Percentiles rank a stretch among this genome's conserved stretches.
Evolutionary conservation across 2,329 filamentous ascomycete genomes (phyloP).

Genomic region (Epichloe brachyelytri): DNA sequence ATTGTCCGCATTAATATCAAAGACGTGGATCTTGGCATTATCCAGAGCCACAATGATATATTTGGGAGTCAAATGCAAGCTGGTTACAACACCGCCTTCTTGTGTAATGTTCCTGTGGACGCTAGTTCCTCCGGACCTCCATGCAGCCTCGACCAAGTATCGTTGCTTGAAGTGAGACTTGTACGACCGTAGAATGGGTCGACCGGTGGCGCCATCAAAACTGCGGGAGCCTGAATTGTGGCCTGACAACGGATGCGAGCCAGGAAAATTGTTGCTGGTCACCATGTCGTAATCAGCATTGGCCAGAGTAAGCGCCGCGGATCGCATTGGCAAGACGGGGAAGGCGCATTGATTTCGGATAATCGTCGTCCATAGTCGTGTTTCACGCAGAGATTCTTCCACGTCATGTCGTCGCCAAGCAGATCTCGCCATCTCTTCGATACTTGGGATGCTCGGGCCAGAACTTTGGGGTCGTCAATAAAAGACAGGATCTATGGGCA

Average conservation of each 20-base stretch:
- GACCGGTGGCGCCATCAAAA: slow-evolving; percentile 36
- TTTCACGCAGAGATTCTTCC: slow-evolving; percentile 94
- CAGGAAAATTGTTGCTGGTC: slow-evolving; percentile 31
- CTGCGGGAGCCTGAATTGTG: slow-evolving; percentile 34
- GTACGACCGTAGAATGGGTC: slow-evolving; percentile 67
- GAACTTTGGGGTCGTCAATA: slow-evolving; percentile 89
- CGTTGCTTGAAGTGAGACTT: slow-evolving; percentile 96
- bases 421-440: slow-evolving; percentile 88
- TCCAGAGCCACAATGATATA: slow-evolving; percentile 97
- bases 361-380: slow-evolving; percentile 65
- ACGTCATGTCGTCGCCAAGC: slow-evolving; percentile 91
- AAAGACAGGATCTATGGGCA: slow-evolving; percentile 69
- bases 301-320: slow-evolving; percentile 17
- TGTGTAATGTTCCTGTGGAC: slow-evolving; percentile 83
- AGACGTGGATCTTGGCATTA: slow-evolving; percentile 97
- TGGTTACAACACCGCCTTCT: slow-evolving; percentile 93
- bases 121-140: slow-evolving; percentile 81
- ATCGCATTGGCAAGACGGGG: slow-evolving; percentile 16
- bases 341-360: slow-evolving; percentile 34
- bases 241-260: slow-evolving; percentile 24
- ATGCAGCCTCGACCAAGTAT: slow-evolving; percentile 93
- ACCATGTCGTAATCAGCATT: slow-evolving; percentile 24
- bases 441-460: slow-evolving; percentile 91
- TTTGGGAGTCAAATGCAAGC: slow-evolving; percentile 81
- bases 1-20: slow-evolving; percentile 79